These are phyloP conservation scores for Penicillium crustosum DNA, from an alignment of 2,329 filamentous ascomycete genomes.

Conservation along the genomic window DNA sequence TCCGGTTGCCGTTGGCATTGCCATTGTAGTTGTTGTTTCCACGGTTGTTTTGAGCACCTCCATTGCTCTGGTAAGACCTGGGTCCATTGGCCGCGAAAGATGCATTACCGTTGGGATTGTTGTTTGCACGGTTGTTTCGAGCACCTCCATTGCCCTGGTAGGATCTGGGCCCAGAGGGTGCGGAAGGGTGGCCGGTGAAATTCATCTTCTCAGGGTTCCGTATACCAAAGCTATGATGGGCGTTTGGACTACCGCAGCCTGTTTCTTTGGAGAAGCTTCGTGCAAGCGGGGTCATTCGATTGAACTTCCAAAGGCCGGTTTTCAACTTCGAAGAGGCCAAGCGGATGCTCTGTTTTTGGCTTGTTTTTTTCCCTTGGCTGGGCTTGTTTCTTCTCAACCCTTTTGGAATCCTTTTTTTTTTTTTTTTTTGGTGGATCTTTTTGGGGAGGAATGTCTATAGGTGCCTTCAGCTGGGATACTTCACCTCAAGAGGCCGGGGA, in stretches of 20 bases:
- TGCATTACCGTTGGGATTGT: not conserved
- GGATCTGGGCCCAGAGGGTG: no score
- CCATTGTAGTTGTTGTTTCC: constrained; percentile 2
- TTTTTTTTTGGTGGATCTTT: not conserved
- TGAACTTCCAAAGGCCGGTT: constrained; percentile 19
- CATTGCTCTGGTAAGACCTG: not conserved
- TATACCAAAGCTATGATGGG: not conserved
- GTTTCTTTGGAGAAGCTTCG: not conserved
- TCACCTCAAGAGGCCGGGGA: constrained; percentile 16
- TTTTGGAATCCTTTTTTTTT: not conserved
- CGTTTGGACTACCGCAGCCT: constrained; percentile 1
- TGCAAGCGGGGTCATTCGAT: constrained; percentile 13
- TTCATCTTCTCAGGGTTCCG: not conserved
- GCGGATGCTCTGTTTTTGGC: constrained; percentile 9
- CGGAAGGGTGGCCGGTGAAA: no score
- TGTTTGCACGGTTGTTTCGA: no score
- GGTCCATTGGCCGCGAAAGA: constrained; percentile 1
- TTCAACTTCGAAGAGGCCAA: constrained; percentile 20
- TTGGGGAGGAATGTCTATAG: not conserved
- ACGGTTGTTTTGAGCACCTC: not conserved
- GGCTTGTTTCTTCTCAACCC: not conserved
- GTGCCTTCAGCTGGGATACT: constrained; percentile 4
- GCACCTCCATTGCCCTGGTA: no score
- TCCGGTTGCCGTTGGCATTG: not conserved
- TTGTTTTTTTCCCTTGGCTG: not conserved